Conservation (phyloP, 495 filamentous ascomycete species). For the Xylaria cubensis region DNA sequence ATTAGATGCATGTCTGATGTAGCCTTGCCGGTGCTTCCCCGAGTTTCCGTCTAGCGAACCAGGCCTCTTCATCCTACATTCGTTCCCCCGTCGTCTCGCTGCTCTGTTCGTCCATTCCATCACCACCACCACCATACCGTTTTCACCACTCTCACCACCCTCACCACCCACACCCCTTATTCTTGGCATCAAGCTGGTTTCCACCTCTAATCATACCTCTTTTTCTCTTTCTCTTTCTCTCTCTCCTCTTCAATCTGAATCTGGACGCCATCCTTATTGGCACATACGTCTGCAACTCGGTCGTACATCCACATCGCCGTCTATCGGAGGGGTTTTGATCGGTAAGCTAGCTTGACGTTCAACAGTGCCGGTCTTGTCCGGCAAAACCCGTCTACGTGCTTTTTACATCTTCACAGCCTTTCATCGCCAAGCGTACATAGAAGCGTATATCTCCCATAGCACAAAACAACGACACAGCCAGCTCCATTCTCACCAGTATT, state of each 20-base stretch:
- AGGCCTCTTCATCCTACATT: background rate
- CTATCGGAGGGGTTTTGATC: constrained; percentile 1
- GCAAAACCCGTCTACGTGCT: background rate
- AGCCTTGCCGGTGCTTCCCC: constrained; percentile 4
- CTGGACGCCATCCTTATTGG: background rate
- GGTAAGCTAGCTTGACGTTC: background rate
- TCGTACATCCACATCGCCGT: constrained; percentile 2
- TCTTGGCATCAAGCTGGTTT: background rate
- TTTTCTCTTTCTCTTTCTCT: background rate
- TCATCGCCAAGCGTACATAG: background rate
- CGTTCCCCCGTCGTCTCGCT: background rate
- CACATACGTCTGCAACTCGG: background rate
- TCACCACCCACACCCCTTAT: background rate
- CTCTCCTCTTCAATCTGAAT: background rate
- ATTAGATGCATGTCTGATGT: background rate
- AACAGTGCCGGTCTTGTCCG: background rate
- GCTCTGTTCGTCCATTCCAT: background rate
- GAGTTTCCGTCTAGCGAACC: background rate
- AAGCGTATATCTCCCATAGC: background rate
- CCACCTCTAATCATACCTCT: background rate
- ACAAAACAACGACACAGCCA: background rate
- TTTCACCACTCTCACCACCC: background rate
- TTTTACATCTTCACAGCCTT: background rate
- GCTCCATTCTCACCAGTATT: background rate
- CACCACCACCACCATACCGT: background rate